phyloP scores from a whole-genome alignment of 768 basidiomycete species.

The Collybia sordida region DNA sequence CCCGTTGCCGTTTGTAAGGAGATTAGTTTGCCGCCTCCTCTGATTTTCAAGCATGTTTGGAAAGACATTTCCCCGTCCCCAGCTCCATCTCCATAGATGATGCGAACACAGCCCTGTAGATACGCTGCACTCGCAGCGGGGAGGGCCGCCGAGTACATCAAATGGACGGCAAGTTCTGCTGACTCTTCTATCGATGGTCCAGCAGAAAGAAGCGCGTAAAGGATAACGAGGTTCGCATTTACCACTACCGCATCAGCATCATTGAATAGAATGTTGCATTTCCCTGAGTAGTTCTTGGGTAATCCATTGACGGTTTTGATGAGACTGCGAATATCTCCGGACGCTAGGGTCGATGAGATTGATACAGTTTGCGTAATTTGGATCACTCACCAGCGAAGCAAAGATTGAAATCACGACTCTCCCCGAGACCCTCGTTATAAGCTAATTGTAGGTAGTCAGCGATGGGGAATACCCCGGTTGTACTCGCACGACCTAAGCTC shows the following conservation, averaged over 20 bases:
- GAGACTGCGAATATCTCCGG: slow-evolving; percentile 34
- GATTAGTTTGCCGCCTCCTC: slow-evolving; percentile 32
- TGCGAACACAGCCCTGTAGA: slow-evolving; percentile 30
- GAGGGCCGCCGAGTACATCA: slow-evolving; percentile 43
- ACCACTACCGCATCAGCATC: slow-evolving; percentile 33
- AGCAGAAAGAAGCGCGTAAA: slow-evolving; percentile 34
- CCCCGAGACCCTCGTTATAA: slow-evolving; percentile 18
- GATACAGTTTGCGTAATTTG: background rate
- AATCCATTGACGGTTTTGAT: slow-evolving; percentile 35
- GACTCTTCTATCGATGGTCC: slow-evolving; percentile 40
- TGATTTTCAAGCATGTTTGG: slow-evolving; percentile 28
- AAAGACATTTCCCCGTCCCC: slow-evolving; percentile 37
- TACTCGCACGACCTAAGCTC: slow-evolving; percentile 13
- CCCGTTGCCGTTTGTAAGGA: slow-evolving; percentile 36
- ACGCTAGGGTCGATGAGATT: slow-evolving; percentile 20
- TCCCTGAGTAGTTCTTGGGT: slow-evolving; percentile 33
- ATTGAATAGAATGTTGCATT: slow-evolving; percentile 38
- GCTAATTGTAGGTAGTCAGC: slow-evolving; percentile 24
- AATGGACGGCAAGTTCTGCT: slow-evolving; percentile 38
- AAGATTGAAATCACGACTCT: slow-evolving; percentile 19
- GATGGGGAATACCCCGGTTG: slow-evolving; percentile 24
- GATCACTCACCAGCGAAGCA: slow-evolving; percentile 24
- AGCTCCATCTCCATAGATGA: slow-evolving; percentile 31
- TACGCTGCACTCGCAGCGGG: slow-evolving; percentile 32
- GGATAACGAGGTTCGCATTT: slow-evolving; percentile 40